These are phyloP conservation scores for Malus hybrid DNA, from an alignment of 331 rosid species.

Conservation along the genomic window DNA sequence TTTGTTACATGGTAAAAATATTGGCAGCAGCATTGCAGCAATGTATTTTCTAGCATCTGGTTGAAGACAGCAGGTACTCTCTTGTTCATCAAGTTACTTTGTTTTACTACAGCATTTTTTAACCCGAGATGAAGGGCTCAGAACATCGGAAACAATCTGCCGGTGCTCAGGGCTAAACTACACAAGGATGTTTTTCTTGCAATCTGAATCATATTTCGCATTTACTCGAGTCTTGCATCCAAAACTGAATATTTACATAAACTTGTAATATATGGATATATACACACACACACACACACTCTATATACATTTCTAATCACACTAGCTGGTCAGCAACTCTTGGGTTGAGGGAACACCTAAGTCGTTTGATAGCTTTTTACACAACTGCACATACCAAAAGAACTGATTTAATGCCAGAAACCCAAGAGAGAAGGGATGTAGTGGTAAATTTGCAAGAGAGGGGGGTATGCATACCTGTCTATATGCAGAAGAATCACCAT, in stretches of 20 bases:
- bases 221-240: neutral
- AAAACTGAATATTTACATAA: neutral
- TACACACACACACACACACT: too few relatives aligned
- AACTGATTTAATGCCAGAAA: neutral
- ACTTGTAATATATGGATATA: neutral
- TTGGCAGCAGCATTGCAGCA: conserved; percentile 40
- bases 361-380: conserved; percentile 64
- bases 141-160: too few relatives aligned
- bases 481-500: conserved; percentile 75
- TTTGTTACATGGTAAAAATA: conserved; percentile 39
- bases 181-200: neutral
- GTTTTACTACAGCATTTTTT: too few relatives aligned
- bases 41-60: neutral
- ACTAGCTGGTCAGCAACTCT: conserved; percentile 22
- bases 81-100: too few relatives aligned
- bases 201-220: neutral
- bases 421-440: neutral
- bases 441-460: neutral
- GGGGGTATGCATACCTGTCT: conserved; percentile 49
- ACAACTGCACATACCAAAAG: conserved; percentile 47
- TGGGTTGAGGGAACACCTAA: conserved; percentile 49
- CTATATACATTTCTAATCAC: neutral
- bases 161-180: neutral
- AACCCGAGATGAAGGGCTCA: too few relatives aligned
- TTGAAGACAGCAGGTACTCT: neutral